Evolutionary conservation across 2,329 filamentous ascomycete genomes (phyloP).

Genomic region (Chrysosporium keratinophilum): DNA sequence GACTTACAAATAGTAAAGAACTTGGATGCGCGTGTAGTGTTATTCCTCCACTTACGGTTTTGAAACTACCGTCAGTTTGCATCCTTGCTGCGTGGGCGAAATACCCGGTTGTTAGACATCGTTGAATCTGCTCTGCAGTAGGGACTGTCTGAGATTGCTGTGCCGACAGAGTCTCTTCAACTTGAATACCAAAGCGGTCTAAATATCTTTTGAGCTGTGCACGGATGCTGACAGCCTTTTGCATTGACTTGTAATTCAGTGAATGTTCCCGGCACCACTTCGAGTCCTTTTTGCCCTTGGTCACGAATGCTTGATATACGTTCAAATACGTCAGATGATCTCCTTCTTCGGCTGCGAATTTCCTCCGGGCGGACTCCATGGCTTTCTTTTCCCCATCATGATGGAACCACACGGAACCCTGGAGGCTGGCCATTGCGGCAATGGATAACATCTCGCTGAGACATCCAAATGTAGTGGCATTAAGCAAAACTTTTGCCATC

Average conservation of each 20-base stretch:
- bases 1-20: conserved; percentile 70
- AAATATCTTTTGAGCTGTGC: conserved; percentile 78
- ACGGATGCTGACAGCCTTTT: conserved; percentile 71
- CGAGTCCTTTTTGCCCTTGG: conserved; percentile 68
- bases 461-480: conserved; percentile 63
- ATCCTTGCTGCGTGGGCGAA: conserved; percentile 90
- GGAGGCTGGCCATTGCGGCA: conserved; percentile 83
- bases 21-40: conserved; percentile 80
- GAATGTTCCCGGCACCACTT: conserved; percentile 81
- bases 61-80: conserved; percentile 85
- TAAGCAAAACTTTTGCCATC: conserved; percentile 81
- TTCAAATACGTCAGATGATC: conserved; percentile 90
- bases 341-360: conserved; percentile 85
- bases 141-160: conserved; percentile 29
- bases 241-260: conserved; percentile 77
- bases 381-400: conserved; percentile 64
- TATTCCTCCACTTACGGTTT: conserved; percentile 68
- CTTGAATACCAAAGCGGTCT: conserved; percentile 67
- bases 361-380: conserved; percentile 62
- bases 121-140: conserved; percentile 62
- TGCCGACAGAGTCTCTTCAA: conserved; percentile 48
- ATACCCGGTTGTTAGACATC: conserved; percentile 80
- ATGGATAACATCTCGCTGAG: conserved; percentile 80
- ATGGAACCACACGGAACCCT: conserved; percentile 67
- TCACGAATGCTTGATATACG: conserved; percentile 81